Evolutionary conservation across 331 rosid species (phyloP).

Genomic region (Spiraea crenata): DNA sequence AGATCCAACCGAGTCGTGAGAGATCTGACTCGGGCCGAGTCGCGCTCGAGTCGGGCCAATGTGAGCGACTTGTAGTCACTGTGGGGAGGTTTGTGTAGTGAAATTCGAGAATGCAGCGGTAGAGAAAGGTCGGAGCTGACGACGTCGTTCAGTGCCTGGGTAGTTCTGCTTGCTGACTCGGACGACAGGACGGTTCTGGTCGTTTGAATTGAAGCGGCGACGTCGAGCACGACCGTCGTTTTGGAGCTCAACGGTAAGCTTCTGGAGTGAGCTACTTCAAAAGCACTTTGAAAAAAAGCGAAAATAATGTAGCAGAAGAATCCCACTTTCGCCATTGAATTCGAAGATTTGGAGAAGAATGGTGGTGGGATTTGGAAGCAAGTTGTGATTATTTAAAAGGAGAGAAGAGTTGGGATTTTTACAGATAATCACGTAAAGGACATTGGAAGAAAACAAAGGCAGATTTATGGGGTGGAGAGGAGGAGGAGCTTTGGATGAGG

Average conservation of each 20-base stretch:
- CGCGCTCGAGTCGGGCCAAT: constrained; percentile 61
- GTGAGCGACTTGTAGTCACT: constrained; percentile 58
- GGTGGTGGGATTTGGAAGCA: neutral
- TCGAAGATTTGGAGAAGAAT: neutral
- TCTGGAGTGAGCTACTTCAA: constrained; percentile 36
- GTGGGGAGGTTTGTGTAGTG: constrained; percentile 36
- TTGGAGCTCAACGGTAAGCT: constrained; percentile 22
- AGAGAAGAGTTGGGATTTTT: constrained; percentile 5
- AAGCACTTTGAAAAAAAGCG: constrained; percentile 6
- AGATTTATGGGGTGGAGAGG: constrained; percentile 3
- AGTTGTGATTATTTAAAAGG: constrained; percentile 3
- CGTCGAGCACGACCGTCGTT: constrained; percentile 50
- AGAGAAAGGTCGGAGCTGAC: constrained; percentile 26
- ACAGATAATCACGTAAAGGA: constrained; percentile 47
- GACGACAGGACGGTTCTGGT: constrained; percentile 30
- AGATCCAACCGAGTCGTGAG: constrained; percentile 51
- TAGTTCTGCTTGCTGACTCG: neutral
- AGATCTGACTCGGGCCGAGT: constrained; percentile 75
- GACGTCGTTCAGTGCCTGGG: neutral
- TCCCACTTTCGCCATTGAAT: constrained; percentile 30
- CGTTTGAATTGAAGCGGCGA: constrained; percentile 41
- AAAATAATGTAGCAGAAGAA: constrained; percentile 20
- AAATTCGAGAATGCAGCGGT: constrained; percentile 56
- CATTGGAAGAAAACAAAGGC: constrained; percentile 33
- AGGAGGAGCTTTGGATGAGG: constrained; percentile 45